Percentiles rank a stretch among this genome's conserved stretches.
These are phyloP conservation scores for Castanopsis chinensis DNA, from an alignment of 306 rosid species.

Conservation along the genomic window DNA sequence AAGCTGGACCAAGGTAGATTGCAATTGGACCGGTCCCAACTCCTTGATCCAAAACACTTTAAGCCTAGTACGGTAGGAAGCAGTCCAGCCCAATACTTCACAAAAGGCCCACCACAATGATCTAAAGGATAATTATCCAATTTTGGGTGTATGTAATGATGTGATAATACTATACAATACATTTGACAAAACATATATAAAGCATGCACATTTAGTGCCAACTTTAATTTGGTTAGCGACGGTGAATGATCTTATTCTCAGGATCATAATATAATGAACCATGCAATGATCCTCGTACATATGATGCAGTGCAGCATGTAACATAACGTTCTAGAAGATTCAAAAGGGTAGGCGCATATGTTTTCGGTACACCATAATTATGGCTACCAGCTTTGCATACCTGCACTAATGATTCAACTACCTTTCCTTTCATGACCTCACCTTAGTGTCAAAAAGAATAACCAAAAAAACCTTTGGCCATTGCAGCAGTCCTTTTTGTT, in stretches of 20 bases:
- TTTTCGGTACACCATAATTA: slow-evolving; percentile 41
- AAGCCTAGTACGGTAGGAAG: no score
- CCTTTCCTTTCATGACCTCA: slow-evolving; percentile 33
- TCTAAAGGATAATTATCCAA: no score
- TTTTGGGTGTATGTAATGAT: no score
- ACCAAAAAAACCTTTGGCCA: slow-evolving; percentile 18
- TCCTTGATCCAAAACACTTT: no score
- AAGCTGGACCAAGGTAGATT: no score
- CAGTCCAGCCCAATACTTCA: no score
- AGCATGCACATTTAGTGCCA: no score
- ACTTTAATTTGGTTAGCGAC: neutral
- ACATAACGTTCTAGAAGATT: slow-evolving; percentile 6
- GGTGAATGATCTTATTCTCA: neutral
- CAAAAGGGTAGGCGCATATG: slow-evolving; percentile 36
- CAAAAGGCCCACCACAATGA: no score
- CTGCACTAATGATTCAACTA: slow-evolving; percentile 39
- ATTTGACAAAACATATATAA: no score
- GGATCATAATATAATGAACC: neutral
- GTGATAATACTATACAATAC: no score
- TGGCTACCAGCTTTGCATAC: slow-evolving; percentile 33
- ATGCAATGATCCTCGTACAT: neutral
- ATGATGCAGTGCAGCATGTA: neutral
- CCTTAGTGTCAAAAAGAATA: neutral
- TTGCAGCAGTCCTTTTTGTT: slow-evolving; percentile 24
- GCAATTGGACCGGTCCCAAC: no score